Evolutionary conservation across 306 rosid species (phyloP).

Genomic region (Carpinus fangiana): DNA sequence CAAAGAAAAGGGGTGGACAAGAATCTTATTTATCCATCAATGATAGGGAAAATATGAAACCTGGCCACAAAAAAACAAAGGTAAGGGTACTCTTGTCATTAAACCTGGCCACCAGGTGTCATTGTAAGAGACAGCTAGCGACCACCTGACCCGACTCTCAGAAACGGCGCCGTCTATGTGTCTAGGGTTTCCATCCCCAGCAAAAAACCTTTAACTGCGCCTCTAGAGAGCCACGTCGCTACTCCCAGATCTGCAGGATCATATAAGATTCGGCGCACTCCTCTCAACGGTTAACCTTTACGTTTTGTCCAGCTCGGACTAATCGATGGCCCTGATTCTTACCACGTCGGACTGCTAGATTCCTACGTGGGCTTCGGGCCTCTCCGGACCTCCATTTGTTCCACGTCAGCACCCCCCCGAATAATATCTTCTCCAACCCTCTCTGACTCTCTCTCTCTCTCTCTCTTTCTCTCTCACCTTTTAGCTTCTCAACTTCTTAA

Average conservation of each 20-base stretch:
- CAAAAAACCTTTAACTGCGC: neutral
- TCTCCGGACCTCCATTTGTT: slow-evolving; percentile 49
- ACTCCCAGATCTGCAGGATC: slow-evolving; percentile 29
- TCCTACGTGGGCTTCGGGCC: slow-evolving; percentile 34
- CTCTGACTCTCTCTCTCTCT: neutral
- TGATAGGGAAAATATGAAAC: too few relatives aligned
- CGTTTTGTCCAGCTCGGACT: slow-evolving; percentile 45
- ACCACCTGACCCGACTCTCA: neutral
- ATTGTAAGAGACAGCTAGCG: neutral
- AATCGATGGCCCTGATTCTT: slow-evolving; percentile 5
- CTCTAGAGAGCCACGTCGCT: slow-evolving; percentile 42
- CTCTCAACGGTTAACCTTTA: slow-evolving; percentile 32
- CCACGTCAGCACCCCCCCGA: slow-evolving; percentile 39
- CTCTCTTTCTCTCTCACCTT: slow-evolving; percentile 4
- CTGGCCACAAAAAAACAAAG: neutral
- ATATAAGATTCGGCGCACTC: slow-evolving; percentile 33
- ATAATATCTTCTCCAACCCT: slow-evolving; percentile 55
- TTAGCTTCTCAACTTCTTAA: slow-evolving; percentile 29
- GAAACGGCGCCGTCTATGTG: slow-evolving; percentile 19
- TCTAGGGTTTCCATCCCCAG: neutral
- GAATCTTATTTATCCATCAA: too few relatives aligned
- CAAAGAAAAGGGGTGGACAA: too few relatives aligned
- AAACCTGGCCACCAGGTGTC: neutral
- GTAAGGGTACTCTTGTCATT: neutral
- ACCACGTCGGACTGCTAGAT: slow-evolving; percentile 32